Conservation (phyloP, 192 early-diverging fungal genomes). For the Diversispora epigaea region DNA sequence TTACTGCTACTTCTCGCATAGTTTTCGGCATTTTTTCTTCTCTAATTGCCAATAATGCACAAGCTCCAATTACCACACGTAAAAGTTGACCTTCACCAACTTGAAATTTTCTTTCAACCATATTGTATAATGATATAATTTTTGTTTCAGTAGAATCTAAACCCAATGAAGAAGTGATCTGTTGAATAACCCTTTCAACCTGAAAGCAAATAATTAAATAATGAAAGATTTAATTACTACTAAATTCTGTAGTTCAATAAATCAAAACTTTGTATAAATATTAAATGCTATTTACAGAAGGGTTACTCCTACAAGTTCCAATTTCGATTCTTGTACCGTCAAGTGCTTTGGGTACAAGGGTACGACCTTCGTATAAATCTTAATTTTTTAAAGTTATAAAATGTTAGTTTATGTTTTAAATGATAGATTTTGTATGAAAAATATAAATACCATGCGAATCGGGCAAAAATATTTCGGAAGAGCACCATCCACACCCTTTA, state of each 20-base stretch:
- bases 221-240: background rate
- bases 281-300: background rate
- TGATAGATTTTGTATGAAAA: background rate
- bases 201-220: background rate
- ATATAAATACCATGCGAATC: background rate
- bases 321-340: background rate
- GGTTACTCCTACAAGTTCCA: background rate
- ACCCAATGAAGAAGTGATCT: background rate
- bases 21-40: conserved; percentile 13
- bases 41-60: conserved; percentile 7
- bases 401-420: background rate
- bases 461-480: background rate
- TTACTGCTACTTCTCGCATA: conserved; percentile 2
- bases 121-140: background rate
- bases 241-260: background rate
- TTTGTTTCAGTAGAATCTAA: background rate
- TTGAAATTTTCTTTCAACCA: conserved; percentile 2
- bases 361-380: conserved; percentile 3
- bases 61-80: background rate
- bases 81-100: conserved; percentile 6
- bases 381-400: background rate
- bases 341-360: background rate
- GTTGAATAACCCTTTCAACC: background rate
- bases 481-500: background rate
- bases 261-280: background rate